Base-by-base conservation (phyloP, 352 stramenopile species). In the Phytophthora ramorum region DNA sequence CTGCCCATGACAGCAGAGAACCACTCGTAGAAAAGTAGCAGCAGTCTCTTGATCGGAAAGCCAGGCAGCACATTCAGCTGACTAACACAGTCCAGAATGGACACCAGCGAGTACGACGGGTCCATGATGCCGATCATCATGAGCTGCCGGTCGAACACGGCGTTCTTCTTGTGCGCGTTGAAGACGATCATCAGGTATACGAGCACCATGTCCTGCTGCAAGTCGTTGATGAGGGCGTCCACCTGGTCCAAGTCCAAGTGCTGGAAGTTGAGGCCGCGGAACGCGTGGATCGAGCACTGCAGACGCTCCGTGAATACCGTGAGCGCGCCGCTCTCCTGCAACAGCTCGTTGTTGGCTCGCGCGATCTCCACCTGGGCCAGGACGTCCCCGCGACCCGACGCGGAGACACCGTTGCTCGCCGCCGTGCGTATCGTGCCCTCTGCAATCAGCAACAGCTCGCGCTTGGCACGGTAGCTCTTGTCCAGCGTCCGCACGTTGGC, bases 121-220 rank as follows among this genome's bases (percentile, higher is more conserved):
- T 71, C 69, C 32, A 63, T 79, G 35, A 85, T 78, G n/a, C 83
- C 86, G 46, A 90, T 66, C 28, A 83, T 68, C 66, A 87, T 85
- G 40, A 95, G 72, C 58, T 92, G 73, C 12, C 86, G 81, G 34
- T 92, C 81, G 45, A 93, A 90, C 24, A 87, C 78, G 3, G 71
- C 58, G 38, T 90, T 89, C 28, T 84, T 68, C 53, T 79, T 76
- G 63, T 90, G 75, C 13, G 79, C 64, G 47, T 90, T 95, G 60
- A 95, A 90, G 16, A 92, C 50, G 16, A 95, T 87, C 2, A 93
- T 68, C 54, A 92, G 51, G 54, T 90, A 95, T 55, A 92, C 78
- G 22, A 95, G 79, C 60, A 84, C 81, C 79, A 95, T 92, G 53
- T 88, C 79, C 30, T 86, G 83, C 52, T 95, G 85, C 13, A 95